phyloP scores from a whole-genome alignment of 2,329 filamentous ascomycete genomes.

The Neoarthrinium moseri region DNA sequence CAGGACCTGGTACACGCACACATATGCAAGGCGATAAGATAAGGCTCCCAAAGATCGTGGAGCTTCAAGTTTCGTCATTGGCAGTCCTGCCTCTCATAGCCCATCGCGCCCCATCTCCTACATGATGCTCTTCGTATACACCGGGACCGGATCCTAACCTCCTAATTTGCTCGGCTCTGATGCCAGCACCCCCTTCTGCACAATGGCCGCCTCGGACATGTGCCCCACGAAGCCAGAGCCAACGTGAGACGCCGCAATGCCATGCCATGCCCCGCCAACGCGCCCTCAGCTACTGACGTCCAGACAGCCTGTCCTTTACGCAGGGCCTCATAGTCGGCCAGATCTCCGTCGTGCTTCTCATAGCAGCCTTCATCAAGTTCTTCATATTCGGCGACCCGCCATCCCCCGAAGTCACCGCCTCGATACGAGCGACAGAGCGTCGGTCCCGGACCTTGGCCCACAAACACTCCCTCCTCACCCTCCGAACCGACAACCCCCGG shows the following conservation, averaged over 20 bases:
- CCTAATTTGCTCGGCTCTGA: neutral
- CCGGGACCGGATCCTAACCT: too few relatives aligned
- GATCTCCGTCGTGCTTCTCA: conserved; percentile 83
- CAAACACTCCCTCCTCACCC: conserved; percentile 68
- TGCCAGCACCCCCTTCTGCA: neutral
- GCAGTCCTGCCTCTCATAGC: neutral
- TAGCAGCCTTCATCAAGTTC: conserved; percentile 97
- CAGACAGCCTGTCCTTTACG: conserved; percentile 76
- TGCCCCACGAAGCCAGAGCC: conserved; percentile 32
- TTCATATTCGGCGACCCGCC: conserved; percentile 98
- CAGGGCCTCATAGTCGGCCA: conserved; percentile 93
- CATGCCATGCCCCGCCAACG: conserved; percentile 5
- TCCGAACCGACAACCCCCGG: conserved; percentile 44
- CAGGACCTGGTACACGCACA: too few relatives aligned
- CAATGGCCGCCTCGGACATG: conserved; percentile 25
- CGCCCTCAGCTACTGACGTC: conserved; percentile 9
- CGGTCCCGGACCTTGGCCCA: conserved; percentile 74
- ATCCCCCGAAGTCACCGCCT: conserved; percentile 75
- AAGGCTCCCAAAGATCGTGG: conserved; percentile 1
- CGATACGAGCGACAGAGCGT: conserved; percentile 72
- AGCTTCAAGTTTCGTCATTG: conserved; percentile 4
- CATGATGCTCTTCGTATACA: too few relatives aligned
- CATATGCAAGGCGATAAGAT: conserved; percentile 1
- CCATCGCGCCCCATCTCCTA: too few relatives aligned
- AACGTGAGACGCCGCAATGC: conserved; percentile 26